Evolutionary conservation across 257 asterid genomes (phyloP).

Genomic region (Penstemon barbatus): DNA sequence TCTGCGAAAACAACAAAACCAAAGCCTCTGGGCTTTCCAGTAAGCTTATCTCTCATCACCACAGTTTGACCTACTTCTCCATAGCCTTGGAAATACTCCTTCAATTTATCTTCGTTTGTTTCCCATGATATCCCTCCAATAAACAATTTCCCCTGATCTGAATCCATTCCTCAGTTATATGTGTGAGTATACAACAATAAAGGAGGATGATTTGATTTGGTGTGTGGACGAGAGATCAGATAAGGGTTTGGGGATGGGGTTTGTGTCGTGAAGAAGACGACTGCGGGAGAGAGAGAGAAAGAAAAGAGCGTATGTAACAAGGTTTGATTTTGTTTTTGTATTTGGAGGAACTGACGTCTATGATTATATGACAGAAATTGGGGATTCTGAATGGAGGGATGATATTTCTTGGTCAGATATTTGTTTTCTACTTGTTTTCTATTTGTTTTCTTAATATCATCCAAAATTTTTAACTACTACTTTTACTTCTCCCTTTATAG

Average conservation of each 20-base stretch:
- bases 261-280: constrained; percentile 21
- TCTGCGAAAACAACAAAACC: constrained; percentile 82
- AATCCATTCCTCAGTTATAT: constrained; percentile 51
- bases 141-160: constrained; percentile 90
- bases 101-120: constrained; percentile 71
- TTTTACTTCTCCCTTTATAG: too few species aligned
- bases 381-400: constrained; percentile 36
- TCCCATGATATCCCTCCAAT: constrained; percentile 95
- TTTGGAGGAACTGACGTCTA: constrained; percentile 13
- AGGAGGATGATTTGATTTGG: not conserved
- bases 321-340: not conserved
- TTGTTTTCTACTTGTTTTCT: not conserved
- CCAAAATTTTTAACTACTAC: not conserved
- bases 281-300: constrained; percentile 1
- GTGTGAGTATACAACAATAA: too few species aligned
- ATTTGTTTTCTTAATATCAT: not conserved
- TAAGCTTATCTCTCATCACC: constrained; percentile 71
- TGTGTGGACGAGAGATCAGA: constrained; percentile 8
- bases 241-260: constrained; percentile 29
- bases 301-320: not conserved
- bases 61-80: constrained; percentile 85
- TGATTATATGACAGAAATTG: constrained; percentile 1
- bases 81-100: constrained; percentile 65
- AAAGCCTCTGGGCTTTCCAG: constrained; percentile 84
- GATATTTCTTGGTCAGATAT: constrained; percentile 36